These are phyloP conservation scores for Botrytis hyacinthi DNA, from an alignment of 2,329 filamentous ascomycete species.

Conservation along the genomic window DNA sequence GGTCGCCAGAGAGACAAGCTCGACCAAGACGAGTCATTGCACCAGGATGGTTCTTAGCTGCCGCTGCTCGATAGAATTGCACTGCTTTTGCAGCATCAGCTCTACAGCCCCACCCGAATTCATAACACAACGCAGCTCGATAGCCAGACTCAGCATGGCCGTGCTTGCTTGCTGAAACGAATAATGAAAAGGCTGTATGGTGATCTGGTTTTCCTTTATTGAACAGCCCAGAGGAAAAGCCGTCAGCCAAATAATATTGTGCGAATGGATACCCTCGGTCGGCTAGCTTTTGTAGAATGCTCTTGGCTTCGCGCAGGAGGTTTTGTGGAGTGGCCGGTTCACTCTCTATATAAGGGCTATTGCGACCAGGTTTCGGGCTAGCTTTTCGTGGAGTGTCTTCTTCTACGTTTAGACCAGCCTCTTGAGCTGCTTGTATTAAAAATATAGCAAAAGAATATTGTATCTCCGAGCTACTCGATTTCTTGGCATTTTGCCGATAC, in stretches of 20 bases:
- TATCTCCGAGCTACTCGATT: slow-evolving; percentile 84
- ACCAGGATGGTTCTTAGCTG: slow-evolving; percentile 91
- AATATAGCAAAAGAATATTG: slow-evolving; percentile 97
- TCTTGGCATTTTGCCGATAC: slow-evolving; percentile 96
- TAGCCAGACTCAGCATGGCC: slow-evolving; percentile 96
- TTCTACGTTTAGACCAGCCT: slow-evolving; percentile 60
- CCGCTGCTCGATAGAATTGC: slow-evolving; percentile 86
- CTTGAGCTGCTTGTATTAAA: slow-evolving; percentile 84
- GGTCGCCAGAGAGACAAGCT: slow-evolving; percentile 84
- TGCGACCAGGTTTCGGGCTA: slow-evolving; percentile 48
- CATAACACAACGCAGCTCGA: slow-evolving; percentile 89
- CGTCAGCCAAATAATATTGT: slow-evolving; percentile 95
- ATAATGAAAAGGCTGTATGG: slow-evolving; percentile 87
- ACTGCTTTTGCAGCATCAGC: slow-evolving; percentile 89
- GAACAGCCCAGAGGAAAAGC: slow-evolving; percentile 90
- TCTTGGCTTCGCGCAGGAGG: slow-evolving; percentile 80
- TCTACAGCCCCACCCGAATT: slow-evolving; percentile 95
- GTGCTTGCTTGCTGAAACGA: slow-evolving; percentile 91
- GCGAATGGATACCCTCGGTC: slow-evolving; percentile 93
- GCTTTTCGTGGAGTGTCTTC: slow-evolving; percentile 27
- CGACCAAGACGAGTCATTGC: slow-evolving; percentile 90
- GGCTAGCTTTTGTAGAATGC: slow-evolving; percentile 81
- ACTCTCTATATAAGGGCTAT: slow-evolving; percentile 48
- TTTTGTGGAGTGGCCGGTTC: slow-evolving; percentile 58
- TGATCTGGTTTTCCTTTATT: slow-evolving; percentile 93